A percentile compares a stretch with the other conserved stretches of the same genome.
These are phyloP conservation scores for Acarospora socialis DNA, from an alignment of 2,329 filamentous ascomycete species.

Conservation along the genomic window DNA sequence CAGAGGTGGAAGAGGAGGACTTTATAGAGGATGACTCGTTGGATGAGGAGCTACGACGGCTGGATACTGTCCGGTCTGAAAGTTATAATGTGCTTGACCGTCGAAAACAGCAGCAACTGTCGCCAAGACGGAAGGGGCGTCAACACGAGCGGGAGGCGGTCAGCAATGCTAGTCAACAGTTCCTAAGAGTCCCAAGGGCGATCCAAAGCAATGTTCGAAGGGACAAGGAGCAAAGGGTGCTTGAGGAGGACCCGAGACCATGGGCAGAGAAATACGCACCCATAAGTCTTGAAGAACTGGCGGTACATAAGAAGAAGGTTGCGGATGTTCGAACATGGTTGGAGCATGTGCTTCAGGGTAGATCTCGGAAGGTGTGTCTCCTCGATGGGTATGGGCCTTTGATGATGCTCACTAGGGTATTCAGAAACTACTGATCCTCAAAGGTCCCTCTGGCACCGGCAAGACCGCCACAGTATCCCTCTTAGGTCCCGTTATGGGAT, in stretches of 20 bases:
- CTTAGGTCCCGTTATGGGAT: slow-evolving; percentile 61
- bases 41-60: slow-evolving; percentile 24
- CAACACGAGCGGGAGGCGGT: not conserved
- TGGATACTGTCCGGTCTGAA: slow-evolving; percentile 22
- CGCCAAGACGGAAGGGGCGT: not conserved
- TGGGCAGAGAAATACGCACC: slow-evolving; percentile 85
- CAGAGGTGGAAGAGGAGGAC: slow-evolving; percentile 17
- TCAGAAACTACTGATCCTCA: slow-evolving; percentile 68
- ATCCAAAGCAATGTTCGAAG: too few species aligned
- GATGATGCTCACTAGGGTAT: not conserved
- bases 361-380: slow-evolving; percentile 14
- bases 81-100: slow-evolving; percentile 20
- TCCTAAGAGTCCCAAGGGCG: too few species aligned
- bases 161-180: too few species aligned
- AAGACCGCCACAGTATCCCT: slow-evolving; percentile 80
- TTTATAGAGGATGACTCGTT: slow-evolving; percentile 20
- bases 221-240: slow-evolving; percentile 2
- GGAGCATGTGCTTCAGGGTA: slow-evolving; percentile 53
- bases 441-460: slow-evolving; percentile 78
- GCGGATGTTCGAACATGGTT: slow-evolving; percentile 75
- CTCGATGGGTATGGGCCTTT: slow-evolving; percentile 1
- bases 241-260: slow-evolving; percentile 50
- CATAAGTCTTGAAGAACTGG: slow-evolving; percentile 61
- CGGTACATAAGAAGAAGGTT: slow-evolving; percentile 90
- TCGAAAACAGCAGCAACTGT: slow-evolving; percentile 8